Base-by-base conservation (phyloP, 331 rosid species). In the Malus hybrid region DNA sequence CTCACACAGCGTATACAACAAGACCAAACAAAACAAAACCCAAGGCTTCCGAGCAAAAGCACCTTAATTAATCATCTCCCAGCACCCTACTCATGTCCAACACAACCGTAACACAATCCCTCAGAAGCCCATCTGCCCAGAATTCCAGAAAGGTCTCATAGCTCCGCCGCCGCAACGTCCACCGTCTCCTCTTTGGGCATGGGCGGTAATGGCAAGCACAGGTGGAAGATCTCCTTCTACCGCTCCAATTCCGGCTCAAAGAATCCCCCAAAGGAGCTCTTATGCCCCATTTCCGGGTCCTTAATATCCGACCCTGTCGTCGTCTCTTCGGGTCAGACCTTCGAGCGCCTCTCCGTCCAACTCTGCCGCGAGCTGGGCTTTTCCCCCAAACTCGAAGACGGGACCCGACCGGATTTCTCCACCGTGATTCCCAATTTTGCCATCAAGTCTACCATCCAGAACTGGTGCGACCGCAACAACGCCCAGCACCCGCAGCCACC, bases 271-370 rank as follows among this genome's bases (percentile, higher is more conserved):
- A 73, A 73, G 11, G 99, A 92, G 54, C 85, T 87, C 57, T 14
- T 85, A 5, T 95, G 99, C 79, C 90, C 88, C 0, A 87, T 95
- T 65, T 79, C 92, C 20, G 84, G 86, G 0, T 80, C 86, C 1
- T 64, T 95, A 67, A 89, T 95, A 93, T 88, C 87, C 32, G 93
- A 95, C 86, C 99, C 92, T 4, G 96, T 95, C 2, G 85, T 92
- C 11, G 90, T 90, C 28, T 54, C 96, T 31, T 90, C 97, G 10
- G 96, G 97, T 9, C 96, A 95, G 36, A 91, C 97, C 14, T 95
- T 90, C 64, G 99, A 92, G 71, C 88, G 96, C 12, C 46, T 85
- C 61, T 71, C 84, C 33, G 89, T 90, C 10, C 89, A 83, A 63
- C 86, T 85, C 16, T 95, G 92, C 75, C 65, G 69, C 14, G 87